Base-by-base conservation (phyloP, 129 eudicot species). In the Lonicera japonica region DNA sequence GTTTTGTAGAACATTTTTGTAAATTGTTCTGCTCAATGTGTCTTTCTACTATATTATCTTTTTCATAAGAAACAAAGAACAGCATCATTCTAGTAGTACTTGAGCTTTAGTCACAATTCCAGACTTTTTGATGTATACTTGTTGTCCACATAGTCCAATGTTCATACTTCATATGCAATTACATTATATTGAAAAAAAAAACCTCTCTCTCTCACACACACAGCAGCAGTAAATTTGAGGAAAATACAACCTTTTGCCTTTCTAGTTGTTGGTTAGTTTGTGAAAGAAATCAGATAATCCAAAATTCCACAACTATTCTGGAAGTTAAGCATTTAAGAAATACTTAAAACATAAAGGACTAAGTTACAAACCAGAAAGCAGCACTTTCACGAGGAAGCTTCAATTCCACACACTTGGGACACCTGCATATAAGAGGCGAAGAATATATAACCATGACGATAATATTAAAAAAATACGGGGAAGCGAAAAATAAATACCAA, bases 381-480 rank as follows among this genome's bases (percentile, higher is more conserved):
- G 97, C 95, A 47, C 82, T 80, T 75, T 86, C 97, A 19, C 97
- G 86, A 17, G 97, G 95, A 73, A 89, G 91, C 82, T 86, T 89
- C 75, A 89, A 58, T 34, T 77, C 86, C 25, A 85, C 95, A 63
- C 97, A 89, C 68, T 89, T 85, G 0, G 95, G 95, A 72, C 97
- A 89, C 88, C 97, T 89, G 76, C 61, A 46, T 63, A 22, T 23
- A 60, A 70, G 43, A 57, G 17, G 1, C 10, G 43, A 25, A 58
- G 14, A 14, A 25, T 25, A 14, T 24, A 65, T 29, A 29, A 29
- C 7, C 34, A 40, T 50, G 57, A 13, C 0, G 17, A 40, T 50
- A 60, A 36, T 51, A 54, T 2, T n/a, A 59, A 54, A 29, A 2
- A 29, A 29, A 2, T 52, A 65, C 23, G 40, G 50, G 12, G 50